A percentile compares a stretch with the other conserved stretches of the same genome.
phyloP scores from a whole-genome alignment of 768 basidiomycete species.

The Boletales sp. region DNA sequence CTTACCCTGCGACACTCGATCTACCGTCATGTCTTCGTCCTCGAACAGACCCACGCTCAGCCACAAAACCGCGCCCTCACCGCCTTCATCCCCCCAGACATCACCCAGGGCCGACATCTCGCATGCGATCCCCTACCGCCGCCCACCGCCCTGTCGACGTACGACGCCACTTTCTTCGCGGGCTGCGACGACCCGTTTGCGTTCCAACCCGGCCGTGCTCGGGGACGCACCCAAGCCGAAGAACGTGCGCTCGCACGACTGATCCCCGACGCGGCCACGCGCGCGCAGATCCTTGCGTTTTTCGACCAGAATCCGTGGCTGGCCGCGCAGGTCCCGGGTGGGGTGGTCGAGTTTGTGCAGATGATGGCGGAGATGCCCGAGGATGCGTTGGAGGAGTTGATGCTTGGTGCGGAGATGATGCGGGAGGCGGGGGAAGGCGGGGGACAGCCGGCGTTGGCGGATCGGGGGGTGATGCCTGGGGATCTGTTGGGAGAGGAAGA shows the following conservation, averaged over 20 bases:
- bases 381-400: conserved; percentile 58
- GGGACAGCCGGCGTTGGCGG: conserved; percentile 22
- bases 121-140: conserved; percentile 91
- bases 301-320: conserved; percentile 56
- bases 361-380: conserved; percentile 50
- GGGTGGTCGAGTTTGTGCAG: conserved; percentile 61
- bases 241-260: conserved; percentile 51
- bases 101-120: conserved; percentile 52
- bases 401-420: conserved; percentile 45
- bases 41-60: conserved; percentile 52
- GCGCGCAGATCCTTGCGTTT: conserved; percentile 58
- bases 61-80: conserved; percentile 45
- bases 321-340: conserved; percentile 57
- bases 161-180: conserved; percentile 74
- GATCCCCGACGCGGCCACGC: conserved; percentile 54
- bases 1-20: conserved; percentile 46
- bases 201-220: conserved; percentile 18
- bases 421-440: conserved; percentile 27
- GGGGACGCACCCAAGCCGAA: conserved; percentile 43
- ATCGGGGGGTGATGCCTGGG: conserved; percentile 35
- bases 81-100: conserved; percentile 63
- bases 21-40: conserved; percentile 76
- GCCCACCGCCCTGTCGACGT: conserved; percentile 49
- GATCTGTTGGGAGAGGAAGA: conserved; percentile 44
- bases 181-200: conserved; percentile 53